Conservation (phyloP, 768 basidiomycete genomes). For the Holtermanniella nyarrowii region DNA sequence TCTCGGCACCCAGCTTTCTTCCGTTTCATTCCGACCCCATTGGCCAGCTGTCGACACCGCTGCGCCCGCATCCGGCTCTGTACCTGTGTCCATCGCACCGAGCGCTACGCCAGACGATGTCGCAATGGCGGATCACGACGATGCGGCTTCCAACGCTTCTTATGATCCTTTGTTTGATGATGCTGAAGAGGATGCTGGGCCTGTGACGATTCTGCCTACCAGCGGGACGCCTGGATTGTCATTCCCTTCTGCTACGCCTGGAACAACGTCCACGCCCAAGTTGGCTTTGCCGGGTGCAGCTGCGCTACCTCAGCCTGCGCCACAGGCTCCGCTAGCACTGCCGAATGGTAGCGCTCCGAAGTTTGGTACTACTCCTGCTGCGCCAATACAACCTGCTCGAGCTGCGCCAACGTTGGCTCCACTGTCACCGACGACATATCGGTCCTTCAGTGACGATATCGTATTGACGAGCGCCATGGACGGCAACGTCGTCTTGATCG, state of each 20-base stretch:
- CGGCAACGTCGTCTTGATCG: constrained; percentile 86
- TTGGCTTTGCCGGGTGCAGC: constrained; percentile 14
- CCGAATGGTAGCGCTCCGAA: background rate
- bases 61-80: background rate
- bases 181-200: constrained; percentile 49
- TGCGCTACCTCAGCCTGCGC: constrained; percentile 4
- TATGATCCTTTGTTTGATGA: constrained; percentile 87
- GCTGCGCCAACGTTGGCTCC: constrained; percentile 36
- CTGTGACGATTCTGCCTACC: constrained; percentile 6
- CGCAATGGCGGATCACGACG: constrained; percentile 43
- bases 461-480: constrained; percentile 84
- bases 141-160: constrained; percentile 65
- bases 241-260: background rate
- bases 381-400: constrained; percentile 6
- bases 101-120: constrained; percentile 10
- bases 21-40: constrained; percentile 63
- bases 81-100: background rate
- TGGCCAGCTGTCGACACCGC: background rate
- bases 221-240: constrained; percentile 4
- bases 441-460: constrained; percentile 65
- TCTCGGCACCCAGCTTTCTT: constrained; percentile 75
- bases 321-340: background rate
- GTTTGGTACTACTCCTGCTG: background rate
- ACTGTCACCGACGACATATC: constrained; percentile 53
- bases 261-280: constrained; percentile 2